phyloP scores from a whole-genome alignment of 2,329 filamentous ascomycete species.

The Aureobasidium namibiae region DNA sequence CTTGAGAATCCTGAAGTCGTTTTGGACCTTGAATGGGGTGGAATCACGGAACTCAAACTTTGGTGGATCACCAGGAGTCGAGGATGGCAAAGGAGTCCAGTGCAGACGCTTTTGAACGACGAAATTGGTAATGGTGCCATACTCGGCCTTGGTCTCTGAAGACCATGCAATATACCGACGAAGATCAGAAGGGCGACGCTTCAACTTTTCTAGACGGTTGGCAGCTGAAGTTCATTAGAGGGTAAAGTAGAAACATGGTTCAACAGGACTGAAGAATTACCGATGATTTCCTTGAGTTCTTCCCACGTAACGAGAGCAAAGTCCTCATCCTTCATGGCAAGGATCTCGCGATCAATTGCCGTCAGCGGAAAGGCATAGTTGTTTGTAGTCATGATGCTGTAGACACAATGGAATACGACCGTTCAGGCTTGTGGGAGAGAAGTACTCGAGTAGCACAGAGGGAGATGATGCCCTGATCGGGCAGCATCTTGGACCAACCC shows the following conservation, averaged over 20 bases:
- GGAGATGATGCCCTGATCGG: not conserved
- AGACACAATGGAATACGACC: no score
- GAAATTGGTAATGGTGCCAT: conserved; percentile 49
- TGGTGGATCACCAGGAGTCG: conserved; percentile 16
- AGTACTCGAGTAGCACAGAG: not conserved
- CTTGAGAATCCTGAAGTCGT: conserved; percentile 48
- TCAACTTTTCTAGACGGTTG: conserved; percentile 48
- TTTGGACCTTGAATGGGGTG: conserved; percentile 45
- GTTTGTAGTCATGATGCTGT: not conserved
- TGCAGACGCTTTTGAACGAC: conserved; percentile 47
- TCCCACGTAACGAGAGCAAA: conserved; percentile 46
- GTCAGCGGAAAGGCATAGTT: conserved; percentile 38
- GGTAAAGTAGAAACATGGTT: not conserved
- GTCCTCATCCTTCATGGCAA: conserved; percentile 45
- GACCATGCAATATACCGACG: conserved; percentile 54
- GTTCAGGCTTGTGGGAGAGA: no score
- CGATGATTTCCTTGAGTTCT: conserved; percentile 43
- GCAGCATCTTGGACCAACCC: not conserved
- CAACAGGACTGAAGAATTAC: conserved; percentile 26
- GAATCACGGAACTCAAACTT: conserved; percentile 37
- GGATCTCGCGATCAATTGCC: conserved; percentile 39
- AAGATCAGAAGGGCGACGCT: conserved; percentile 51
- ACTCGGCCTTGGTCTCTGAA: conserved; percentile 43
- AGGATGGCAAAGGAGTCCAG: conserved; percentile 35
- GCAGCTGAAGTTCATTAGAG: conserved; percentile 22